Base-by-base conservation (phyloP, 2,329 filamentous ascomycete genomes). In the Atkinsonella texensis region DNA sequence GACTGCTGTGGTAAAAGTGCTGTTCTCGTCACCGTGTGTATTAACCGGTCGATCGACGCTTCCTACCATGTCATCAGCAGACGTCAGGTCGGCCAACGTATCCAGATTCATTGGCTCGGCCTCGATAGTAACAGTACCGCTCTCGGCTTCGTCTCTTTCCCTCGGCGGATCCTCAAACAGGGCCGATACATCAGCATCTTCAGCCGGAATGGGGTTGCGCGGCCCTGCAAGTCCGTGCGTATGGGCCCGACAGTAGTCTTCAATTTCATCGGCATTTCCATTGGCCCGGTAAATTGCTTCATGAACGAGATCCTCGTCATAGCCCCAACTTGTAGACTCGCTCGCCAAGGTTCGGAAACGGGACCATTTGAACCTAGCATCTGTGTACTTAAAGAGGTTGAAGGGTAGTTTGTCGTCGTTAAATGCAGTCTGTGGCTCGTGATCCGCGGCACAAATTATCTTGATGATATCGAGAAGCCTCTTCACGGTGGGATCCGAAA, bases 281-380 rank as follows among this genome's bases (percentile, higher is more conserved):
- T 88, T 85, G 60, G 87, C 87, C 51, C 91, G 82, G 65, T 88
- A 96, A 0, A 93, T 70, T 32, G 87, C 89, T 67, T 97, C 91
- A 33, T 79, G 76, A 7, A 79, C 84, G 49, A 96, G 72, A 12
- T 80, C 78, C 43, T 77, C 70, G 18, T 81, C 73, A 45, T 65
- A 67, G 1, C 61, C 63, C 11, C 60, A 60, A 20, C 58, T 58
- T 4, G 64, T 50, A 18, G 73, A 60, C 18, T 69, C 66, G 18
- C 57, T 62, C 4, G 70, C 60, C 2, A 62, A 59, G 13, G 51
- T 54, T 4, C 61, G 61, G 48, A 64, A 58, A 9, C 57, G 50
- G 15, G 55, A 52, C 77, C 78, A 81, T 49, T 68, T 64, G 57
- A 79, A 81, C 2, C 68, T 66, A 1, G 64, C 61, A 43, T 67